Evolutionary conservation across 106 monocot genomes (phyloP).

Genomic region (Dendrobium chrysotoxum): DNA sequence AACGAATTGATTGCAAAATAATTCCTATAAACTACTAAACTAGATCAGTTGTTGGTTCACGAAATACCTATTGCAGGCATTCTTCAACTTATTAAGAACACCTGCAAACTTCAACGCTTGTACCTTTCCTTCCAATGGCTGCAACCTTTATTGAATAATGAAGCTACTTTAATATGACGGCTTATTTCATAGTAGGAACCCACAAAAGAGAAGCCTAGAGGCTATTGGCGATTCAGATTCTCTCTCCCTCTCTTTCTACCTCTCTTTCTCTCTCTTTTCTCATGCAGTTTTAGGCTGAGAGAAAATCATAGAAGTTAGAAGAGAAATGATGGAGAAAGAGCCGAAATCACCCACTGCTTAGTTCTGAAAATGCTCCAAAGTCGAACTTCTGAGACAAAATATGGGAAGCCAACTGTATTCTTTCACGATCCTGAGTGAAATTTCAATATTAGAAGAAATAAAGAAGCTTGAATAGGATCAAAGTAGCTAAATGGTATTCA

Average conservation of each 20-base stretch:
- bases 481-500: neutral
- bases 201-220: no score
- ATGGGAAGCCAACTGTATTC: constrained; percentile 39
- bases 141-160: neutral
- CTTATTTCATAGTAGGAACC: neutral
- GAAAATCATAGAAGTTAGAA: neutral
- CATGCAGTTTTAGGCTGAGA: neutral
- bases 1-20: no score
- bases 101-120: neutral
- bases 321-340: neutral
- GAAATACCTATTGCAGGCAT: neutral
- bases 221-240: neutral
- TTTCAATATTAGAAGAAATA: neutral
- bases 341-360: constrained; percentile 10
- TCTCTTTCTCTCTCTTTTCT: neutral
- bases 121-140: neutral
- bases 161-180: neutral
- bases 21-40: no score
- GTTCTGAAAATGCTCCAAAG: constrained; percentile 37
- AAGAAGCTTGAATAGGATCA: neutral
- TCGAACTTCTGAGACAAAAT: constrained; percentile 27
- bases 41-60: no score
- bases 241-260: neutral
- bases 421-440: constrained; percentile 46
- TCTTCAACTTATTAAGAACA: neutral